A percentile compares a stretch with the other conserved stretches of the same genome.
These are phyloP conservation scores for Melaleuca alternifolia DNA, from an alignment of 345 rosid genomes.

Conservation along the genomic window DNA sequence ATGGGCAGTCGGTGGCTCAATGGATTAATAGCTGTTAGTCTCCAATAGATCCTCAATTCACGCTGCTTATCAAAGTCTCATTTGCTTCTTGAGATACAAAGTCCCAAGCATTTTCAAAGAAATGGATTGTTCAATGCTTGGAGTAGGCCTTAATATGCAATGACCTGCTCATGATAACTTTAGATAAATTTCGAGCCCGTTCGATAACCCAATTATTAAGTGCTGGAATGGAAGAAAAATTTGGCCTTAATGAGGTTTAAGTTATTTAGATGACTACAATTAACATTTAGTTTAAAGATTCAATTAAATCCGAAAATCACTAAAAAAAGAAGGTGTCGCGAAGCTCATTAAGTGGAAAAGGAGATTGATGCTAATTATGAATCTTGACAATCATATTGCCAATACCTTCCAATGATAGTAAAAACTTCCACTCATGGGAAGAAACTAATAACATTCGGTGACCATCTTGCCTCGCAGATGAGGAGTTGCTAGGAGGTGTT, in stretches of 20 bases:
- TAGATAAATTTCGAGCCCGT: background rate
- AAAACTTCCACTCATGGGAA: background rate
- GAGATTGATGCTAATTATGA: background rate
- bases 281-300: background rate
- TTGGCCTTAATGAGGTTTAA: background rate
- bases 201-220: background rate
- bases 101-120: background rate
- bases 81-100: background rate
- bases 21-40: background rate
- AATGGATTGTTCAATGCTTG: background rate
- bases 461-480: background rate
- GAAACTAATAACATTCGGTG: background rate
- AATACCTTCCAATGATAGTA: background rate
- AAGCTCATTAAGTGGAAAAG: background rate
- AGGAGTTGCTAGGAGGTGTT: background rate
- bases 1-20: background rate
- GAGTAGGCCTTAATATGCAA: background rate
- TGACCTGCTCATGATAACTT: background rate
- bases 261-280: background rate
- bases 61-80: background rate
- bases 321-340: background rate
- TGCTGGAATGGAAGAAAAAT: background rate
- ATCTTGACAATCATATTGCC: background rate
- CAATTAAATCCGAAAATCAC: background rate
- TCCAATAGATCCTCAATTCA: background rate